Base-by-base conservation (phyloP, 495 filamentous ascomycete genomes). In the Acidomyces sp. region DNA sequence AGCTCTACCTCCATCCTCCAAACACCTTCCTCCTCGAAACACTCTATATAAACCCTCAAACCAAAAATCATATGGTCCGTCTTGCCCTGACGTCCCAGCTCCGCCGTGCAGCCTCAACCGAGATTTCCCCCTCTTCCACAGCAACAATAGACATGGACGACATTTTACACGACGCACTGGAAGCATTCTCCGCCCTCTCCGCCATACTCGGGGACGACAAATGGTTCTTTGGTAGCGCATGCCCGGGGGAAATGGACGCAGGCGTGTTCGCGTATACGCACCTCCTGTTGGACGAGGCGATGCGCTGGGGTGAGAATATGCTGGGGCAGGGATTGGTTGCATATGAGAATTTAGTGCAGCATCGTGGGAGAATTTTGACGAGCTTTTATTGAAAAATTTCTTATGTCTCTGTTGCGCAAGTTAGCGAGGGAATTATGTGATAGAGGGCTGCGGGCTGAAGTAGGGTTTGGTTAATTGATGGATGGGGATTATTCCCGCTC, bases 231-330 rank as follows among this genome's bases (percentile, higher is more conserved):
- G 69, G 64, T 3, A 63, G 62, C 3, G 54, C 61, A 7, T 64
- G 61, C 19, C 85, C 90, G 2, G 72, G 75, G 0, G 52, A 86
- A 10, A 84, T 97, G 49, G 90, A 97, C 59, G 85, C 87, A 19
- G 74, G 69, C 41, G 74, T 95, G 17, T 96, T 93, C 64, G 78
- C 82, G 18, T 97, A 93, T 59, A 85, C 83, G n/a, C 71, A 88
- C 56, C 56, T 93, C 15, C 67, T 95, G 22, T 55, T 92, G 44
- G 71, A 80, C 46, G 62, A 71, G 6, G 50, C 45, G 2, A 55
- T 79, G 49, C 68, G 60, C 3, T 85, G 78, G 80, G 27, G 40
- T 16, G 61, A 63, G 17, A 47, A 48, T 22, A 35, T 40, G 18
- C 36, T 62, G 16, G 34, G 37, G 9, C 47, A 54, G 20, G 18